Conservation (phyloP, 192 early-diverging fungal genomes). For the Coemansia asiatica region DNA sequence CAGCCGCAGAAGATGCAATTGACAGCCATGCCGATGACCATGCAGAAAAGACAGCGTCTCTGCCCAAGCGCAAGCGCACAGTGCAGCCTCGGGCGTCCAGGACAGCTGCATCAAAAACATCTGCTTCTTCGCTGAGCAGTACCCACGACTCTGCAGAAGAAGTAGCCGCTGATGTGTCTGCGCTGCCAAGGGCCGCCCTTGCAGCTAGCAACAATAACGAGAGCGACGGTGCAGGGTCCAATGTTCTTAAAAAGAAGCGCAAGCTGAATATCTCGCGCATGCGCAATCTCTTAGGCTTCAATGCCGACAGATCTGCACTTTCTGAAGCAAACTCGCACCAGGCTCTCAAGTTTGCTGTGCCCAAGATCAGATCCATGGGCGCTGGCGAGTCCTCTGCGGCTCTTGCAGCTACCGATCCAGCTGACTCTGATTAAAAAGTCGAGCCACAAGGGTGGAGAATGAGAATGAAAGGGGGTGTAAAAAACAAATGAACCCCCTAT, state of each 20-base stretch:
- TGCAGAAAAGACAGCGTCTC: neutral
- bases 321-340: slow-evolving; percentile 17
- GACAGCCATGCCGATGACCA: neutral
- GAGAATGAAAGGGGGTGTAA: neutral
- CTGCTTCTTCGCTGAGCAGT: neutral
- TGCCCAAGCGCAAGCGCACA: slow-evolving; percentile 45
- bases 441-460: neutral
- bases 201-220: neutral
- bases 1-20: neutral
- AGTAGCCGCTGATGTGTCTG: neutral
- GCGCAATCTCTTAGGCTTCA: slow-evolving; percentile 41
- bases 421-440: slow-evolving; percentile 34
- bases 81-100: neutral
- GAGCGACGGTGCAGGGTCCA: slow-evolving; percentile 3
- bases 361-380: slow-evolving; percentile 33
- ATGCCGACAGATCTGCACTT: slow-evolving; percentile 11
- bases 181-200: too few species aligned
- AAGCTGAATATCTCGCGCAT: slow-evolving; percentile 52
- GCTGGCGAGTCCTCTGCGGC: slow-evolving; percentile 2
- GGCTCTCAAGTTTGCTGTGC: slow-evolving; percentile 44
- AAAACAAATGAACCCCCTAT: neutral
- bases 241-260: slow-evolving; percentile 50
- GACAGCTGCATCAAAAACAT: neutral
- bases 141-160: neutral
- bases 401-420: slow-evolving; percentile 9